Percentiles rank a stretch among this genome's conserved stretches.
These are phyloP conservation scores for Keithomyces neogunnii DNA, from an alignment of 2,329 filamentous ascomycete species.

Conservation along the genomic window DNA sequence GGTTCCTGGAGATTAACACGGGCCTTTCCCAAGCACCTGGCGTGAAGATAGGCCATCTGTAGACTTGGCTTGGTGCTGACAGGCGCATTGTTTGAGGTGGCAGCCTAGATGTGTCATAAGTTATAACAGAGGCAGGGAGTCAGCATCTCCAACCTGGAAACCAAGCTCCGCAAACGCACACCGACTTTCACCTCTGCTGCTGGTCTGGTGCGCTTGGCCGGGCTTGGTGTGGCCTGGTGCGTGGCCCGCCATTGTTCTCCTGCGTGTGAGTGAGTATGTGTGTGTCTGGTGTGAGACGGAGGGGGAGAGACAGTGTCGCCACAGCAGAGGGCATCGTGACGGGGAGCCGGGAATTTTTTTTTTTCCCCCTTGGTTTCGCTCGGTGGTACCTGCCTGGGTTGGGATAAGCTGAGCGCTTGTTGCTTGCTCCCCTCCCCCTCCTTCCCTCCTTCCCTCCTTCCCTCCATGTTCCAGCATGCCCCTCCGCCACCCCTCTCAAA, in stretches of 20 bases:
- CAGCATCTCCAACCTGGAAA: not conserved
- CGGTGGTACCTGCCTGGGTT: too few relatives aligned
- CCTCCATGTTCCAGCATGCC: not conserved
- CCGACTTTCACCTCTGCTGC: conserved; percentile 1
- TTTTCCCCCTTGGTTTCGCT: too few relatives aligned
- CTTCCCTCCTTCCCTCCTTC: not conserved
- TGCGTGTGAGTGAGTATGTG: not conserved
- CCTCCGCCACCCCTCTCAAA: not conserved
- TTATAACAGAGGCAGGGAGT: too few relatives aligned
- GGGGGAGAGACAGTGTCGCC: too few relatives aligned
- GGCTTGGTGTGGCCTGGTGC: not conserved
- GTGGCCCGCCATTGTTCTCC: not conserved
- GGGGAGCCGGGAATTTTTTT: too few relatives aligned
- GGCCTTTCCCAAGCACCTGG: not conserved
- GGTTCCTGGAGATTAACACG: too few relatives aligned
- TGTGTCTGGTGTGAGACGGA: not conserved
- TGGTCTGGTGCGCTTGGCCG: not conserved
- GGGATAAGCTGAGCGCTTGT: not conserved
- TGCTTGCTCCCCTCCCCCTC: not conserved
- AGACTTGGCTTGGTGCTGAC: not conserved
- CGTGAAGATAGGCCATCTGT: not conserved
- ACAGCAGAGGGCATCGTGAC: too few relatives aligned
- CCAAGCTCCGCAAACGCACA: not conserved
- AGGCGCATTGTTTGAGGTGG: not conserved
- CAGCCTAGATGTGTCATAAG: too few relatives aligned